Conservation (phyloP, 208 protist genomes). For the Wallacemonas sp. region DNA sequence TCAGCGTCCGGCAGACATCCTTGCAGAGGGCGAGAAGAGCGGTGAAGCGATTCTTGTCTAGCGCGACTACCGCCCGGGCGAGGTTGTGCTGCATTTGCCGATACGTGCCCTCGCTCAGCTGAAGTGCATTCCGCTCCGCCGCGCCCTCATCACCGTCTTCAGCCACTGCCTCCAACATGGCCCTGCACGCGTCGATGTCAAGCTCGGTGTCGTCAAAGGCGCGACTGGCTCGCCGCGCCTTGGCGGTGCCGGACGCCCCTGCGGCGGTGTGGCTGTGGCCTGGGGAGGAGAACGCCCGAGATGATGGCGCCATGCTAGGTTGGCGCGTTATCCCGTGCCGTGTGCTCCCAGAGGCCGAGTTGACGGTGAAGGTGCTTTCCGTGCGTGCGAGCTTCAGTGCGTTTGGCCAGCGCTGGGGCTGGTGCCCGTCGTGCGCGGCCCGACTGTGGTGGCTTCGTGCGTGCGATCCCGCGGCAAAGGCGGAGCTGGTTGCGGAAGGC, state of each 20-base stretch:
- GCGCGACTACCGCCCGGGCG: constrained; percentile 15
- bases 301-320: too few species aligned
- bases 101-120: not conserved
- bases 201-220: not conserved
- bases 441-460: not conserved
- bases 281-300: too few species aligned
- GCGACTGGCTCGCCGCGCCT: not conserved
- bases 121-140: not conserved
- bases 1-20: not conserved
- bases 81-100: constrained; percentile 36
- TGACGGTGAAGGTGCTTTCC: not conserved
- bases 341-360: not conserved
- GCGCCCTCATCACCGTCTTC: not conserved
- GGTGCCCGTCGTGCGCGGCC: not conserved
- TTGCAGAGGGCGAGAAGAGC: constrained; percentile 15
- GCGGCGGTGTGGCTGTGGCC: too few species aligned
- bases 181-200: constrained; percentile 12
- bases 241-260: not conserved
- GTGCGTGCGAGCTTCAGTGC: not conserved
- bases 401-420: not conserved
- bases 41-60: constrained; percentile 15
- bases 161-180: not conserved
- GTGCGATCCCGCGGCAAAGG: too few species aligned
- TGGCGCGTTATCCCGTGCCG: too few species aligned
- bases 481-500: not conserved